These are phyloP conservation scores for Quillaja saponaria DNA, from an alignment of 306 rosid genomes.

Conservation along the genomic window DNA sequence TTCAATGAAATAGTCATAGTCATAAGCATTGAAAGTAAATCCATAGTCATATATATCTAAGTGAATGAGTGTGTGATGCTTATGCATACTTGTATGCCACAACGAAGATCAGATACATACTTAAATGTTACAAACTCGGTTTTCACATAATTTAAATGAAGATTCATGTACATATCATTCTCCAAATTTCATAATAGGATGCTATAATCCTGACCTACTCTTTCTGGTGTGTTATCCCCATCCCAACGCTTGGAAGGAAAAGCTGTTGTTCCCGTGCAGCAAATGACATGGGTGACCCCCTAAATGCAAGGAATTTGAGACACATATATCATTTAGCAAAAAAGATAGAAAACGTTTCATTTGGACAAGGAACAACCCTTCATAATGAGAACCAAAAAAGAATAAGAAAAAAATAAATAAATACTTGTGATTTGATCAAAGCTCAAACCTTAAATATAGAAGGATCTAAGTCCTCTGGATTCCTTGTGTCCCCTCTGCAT, in stretches of 20 bases:
- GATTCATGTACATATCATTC: constrained; percentile 16
- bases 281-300: constrained; percentile 97
- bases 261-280: constrained; percentile 95
- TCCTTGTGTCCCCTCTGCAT: constrained; percentile 78
- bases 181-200: constrained; percentile 9
- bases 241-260: constrained; percentile 95
- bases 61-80: too few species aligned
- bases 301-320: constrained; percentile 33
- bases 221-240: constrained; percentile 85
- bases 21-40: constrained; percentile 22
- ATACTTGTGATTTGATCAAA: constrained; percentile 3
- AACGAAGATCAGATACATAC: too few species aligned
- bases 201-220: constrained; percentile 66
- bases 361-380: constrained; percentile 1
- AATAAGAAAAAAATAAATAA: background rate
- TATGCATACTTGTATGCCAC: too few species aligned
- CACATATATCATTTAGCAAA: too few species aligned
- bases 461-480: constrained; percentile 66
- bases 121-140: constrained; percentile 12
- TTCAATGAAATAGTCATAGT: constrained; percentile 37
- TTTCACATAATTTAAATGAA: constrained; percentile 27
- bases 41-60: too few species aligned
- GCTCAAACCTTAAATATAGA: constrained; percentile 72
- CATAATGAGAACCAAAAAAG: constrained; percentile 5
- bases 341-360: constrained; percentile 14